Conservation (phyloP, 225 moss, liverwort and hornwort species). For the Asterella californica region DNA sequence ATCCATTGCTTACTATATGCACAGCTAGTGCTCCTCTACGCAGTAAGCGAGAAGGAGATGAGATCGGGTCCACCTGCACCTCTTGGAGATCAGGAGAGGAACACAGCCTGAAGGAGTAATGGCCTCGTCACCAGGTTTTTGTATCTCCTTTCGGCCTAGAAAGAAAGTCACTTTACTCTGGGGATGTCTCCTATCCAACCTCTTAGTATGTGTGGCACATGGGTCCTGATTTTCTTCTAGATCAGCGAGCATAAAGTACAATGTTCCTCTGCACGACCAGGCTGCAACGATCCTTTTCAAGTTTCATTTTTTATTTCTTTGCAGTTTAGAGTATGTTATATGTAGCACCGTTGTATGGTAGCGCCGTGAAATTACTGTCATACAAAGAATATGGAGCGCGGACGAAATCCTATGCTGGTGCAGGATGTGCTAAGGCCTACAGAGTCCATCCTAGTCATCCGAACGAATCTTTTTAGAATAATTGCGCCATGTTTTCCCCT, state of each 20-base stretch:
- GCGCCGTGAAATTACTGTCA: background rate
- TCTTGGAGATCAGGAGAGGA: background rate
- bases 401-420: background rate
- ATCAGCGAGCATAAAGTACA: background rate
- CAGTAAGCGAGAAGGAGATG: background rate
- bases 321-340: background rate
- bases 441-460: background rate
- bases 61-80: constrained; percentile 6
- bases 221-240: background rate
- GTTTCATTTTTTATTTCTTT: background rate
- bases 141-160: background rate
- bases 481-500: background rate
- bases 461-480: background rate
- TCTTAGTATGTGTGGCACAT: background rate
- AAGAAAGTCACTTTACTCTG: background rate
- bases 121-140: background rate
- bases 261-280: background rate
- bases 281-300: background rate
- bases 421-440: background rate
- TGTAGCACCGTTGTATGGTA: background rate
- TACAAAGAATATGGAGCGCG: background rate
- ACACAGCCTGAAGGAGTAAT: background rate
- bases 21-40: background rate
- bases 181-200: background rate
- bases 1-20: background rate